These are phyloP conservation scores for Penicillium alfredii DNA, from an alignment of 495 filamentous ascomycete genomes.

Conservation along the genomic window DNA sequence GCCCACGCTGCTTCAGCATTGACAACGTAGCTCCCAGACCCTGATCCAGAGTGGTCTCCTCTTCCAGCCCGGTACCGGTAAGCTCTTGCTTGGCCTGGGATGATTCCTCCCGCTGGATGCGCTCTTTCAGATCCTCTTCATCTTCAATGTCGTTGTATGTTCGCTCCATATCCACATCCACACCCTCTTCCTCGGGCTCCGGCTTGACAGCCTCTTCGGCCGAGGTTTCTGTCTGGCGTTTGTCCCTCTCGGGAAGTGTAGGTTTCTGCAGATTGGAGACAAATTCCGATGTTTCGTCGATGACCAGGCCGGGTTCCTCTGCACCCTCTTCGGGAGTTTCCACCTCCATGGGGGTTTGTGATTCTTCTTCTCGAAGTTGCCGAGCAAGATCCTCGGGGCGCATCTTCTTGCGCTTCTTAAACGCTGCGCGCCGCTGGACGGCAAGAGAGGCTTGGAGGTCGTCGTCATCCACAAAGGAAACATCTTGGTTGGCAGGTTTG, in stretches of 20 bases:
- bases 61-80: constrained; percentile 71
- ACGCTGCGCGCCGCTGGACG: constrained; percentile 66
- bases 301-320: constrained; percentile 69
- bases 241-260: constrained; percentile 54
- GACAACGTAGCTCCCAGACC: constrained; percentile 77
- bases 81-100: constrained; percentile 43
- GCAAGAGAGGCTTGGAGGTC: constrained; percentile 84
- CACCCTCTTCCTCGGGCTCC: constrained; percentile 39
- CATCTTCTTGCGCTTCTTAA: constrained; percentile 84
- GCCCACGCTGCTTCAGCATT: constrained; percentile 75
- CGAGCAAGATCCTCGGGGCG: constrained; percentile 80
- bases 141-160: constrained; percentile 54
- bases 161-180: constrained; percentile 58
- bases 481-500: constrained; percentile 59
- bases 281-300: constrained; percentile 94
- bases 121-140: constrained; percentile 44
- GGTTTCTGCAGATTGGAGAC: constrained; percentile 74
- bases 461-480: constrained; percentile 82
- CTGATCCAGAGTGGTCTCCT: constrained; percentile 68
- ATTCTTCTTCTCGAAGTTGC: constrained; percentile 70
- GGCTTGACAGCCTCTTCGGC: constrained; percentile 40
- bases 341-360: constrained; percentile 48
- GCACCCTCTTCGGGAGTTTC: constrained; percentile 40
- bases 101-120: constrained; percentile 46
- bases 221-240: constrained; percentile 41